Base-by-base conservation (phyloP, 2,329 filamentous ascomycete genomes). In the Fusarium buxicola region DNA sequence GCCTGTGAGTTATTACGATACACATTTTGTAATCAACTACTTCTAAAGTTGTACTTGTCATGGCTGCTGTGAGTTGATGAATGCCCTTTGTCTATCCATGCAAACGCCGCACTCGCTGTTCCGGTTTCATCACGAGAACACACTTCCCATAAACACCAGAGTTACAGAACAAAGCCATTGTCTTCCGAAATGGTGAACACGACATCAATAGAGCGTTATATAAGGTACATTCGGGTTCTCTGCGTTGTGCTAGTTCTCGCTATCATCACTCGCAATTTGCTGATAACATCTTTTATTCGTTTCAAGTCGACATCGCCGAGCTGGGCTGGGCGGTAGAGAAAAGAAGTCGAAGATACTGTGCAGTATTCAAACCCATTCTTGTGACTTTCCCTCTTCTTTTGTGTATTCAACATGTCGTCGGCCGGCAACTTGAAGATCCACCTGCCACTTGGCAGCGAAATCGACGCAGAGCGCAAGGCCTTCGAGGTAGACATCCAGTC, bases 401-500 rank as follows among this genome's bases (percentile, higher is more conserved):
- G 4, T 40, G 16, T 27, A 13, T 16, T 36, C 35, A 21, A 8
- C 41, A 66, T 59, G 62, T 13, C 11, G 39, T 28, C 24, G 8
- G 34, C 21, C 13, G 18, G 24, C 12, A 38, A 16, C 10, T 38
- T 65, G 21, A 59, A 46, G 15, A 24, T 66, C n/a, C 31, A 38
- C 15, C 40, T 57, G 36, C 57, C 59, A 16, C n/a, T 63, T 10
- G 28, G 32, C 28, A 16, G 31, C 10, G 43, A 28, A 3, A 21
- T 10, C 9, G 38, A 18, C n/a, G 15, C 44, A 38, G 44, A 32
- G n/a, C 21, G 28, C 24, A 44, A n/a, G 9, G 9, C 53, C 18
- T 47, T 49, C 31, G n/a, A 49, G 3, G 28, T 65, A 34, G 24
- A 45, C 11, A 66, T 65, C 36, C n/a, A 34, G 27, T 38, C 52